A percentile compares a stretch with the other conserved stretches of the same genome.
Evolutionary conservation across 495 filamentous ascomycete genomes (phyloP).

Genomic region (Xylaria bambusicola): DNA sequence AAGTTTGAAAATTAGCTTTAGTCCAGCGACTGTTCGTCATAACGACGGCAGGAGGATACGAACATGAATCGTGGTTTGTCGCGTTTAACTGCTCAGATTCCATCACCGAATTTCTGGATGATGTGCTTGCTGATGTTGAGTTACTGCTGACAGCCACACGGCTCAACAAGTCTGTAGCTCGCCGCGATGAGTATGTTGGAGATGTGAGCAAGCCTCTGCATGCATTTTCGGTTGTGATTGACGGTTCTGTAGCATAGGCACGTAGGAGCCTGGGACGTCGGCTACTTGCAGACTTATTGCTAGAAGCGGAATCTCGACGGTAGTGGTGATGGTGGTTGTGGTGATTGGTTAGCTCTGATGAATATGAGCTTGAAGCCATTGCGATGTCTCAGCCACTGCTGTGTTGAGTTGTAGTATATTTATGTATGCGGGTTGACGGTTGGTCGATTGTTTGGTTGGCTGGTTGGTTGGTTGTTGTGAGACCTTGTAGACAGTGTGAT

Average conservation of each 20-base stretch:
- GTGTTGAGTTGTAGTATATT: constrained; percentile 1
- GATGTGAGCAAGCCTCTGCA: constrained; percentile 49
- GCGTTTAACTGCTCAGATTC: constrained; percentile 29
- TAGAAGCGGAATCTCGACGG: constrained; percentile 40
- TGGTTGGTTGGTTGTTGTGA: too few relatives aligned
- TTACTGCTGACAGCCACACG: constrained; percentile 47
- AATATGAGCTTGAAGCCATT: constrained; percentile 19
- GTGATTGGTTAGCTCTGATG: constrained; percentile 27
- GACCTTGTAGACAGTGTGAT: background rate
- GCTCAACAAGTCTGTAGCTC: constrained; percentile 54
- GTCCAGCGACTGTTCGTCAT: background rate
- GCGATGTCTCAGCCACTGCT: background rate
- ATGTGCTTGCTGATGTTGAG: constrained; percentile 29
- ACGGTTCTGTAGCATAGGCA: constrained; percentile 54
- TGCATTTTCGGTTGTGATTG: constrained; percentile 56
- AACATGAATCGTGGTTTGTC: constrained; percentile 32
- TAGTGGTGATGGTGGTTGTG: constrained; percentile 20
- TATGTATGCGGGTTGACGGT: constrained; percentile 19
- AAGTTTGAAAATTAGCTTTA: background rate
- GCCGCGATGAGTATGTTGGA: constrained; percentile 42
- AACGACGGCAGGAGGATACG: background rate
- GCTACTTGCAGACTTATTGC: constrained; percentile 29
- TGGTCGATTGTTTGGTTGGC: too few relatives aligned
- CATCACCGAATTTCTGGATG: constrained; percentile 8
- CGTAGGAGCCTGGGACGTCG: constrained; percentile 53